phyloP scores from a whole-genome alignment of 225 moss, liverwort and hornwort species.

The Pleurozium schreberi region DNA sequence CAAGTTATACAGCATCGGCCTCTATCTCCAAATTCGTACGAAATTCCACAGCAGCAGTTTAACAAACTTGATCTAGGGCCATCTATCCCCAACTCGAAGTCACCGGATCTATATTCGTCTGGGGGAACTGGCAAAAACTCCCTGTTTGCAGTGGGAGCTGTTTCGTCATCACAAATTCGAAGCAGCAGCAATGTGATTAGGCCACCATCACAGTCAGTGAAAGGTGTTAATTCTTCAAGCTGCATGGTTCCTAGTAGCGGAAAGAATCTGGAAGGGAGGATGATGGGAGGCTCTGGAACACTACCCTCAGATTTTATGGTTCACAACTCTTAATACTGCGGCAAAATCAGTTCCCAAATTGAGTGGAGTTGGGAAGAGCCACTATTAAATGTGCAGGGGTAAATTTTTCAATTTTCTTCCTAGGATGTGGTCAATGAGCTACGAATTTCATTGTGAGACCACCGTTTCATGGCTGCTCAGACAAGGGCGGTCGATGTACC shows the following conservation, averaged over 20 bases:
- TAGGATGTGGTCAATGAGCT: conserved; percentile 3
- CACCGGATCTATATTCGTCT: conserved; percentile 29
- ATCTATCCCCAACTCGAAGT: conserved; percentile 26
- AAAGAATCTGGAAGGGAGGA: conserved; percentile 41
- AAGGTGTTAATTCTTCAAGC: conserved; percentile 26
- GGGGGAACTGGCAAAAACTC: conserved; percentile 14
- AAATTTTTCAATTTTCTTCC: not conserved
- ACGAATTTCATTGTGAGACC: not conserved
- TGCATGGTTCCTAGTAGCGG: conserved; percentile 32
- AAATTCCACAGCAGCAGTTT: conserved; percentile 86
- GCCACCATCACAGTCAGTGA: conserved; percentile 27
- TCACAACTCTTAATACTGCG: conserved; percentile 26
- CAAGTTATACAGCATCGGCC: conserved; percentile 65
- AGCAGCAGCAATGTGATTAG: conserved; percentile 27
- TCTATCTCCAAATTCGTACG: conserved; percentile 52
- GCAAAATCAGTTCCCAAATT: not conserved
- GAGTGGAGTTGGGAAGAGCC: not conserved
- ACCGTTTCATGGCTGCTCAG: not conserved
- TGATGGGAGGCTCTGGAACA: conserved; percentile 34
- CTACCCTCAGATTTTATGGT: conserved; percentile 43
- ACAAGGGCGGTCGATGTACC: not conserved
- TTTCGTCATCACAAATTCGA: conserved; percentile 18
- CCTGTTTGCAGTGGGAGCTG: conserved; percentile 6
- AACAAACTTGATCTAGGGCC: conserved; percentile 80
- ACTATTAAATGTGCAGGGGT: not conserved